Evolutionary conservation across 75 land plant species (phyloP), one percentile per base, ranked within the genome.

Genomic region (Selaginella tamariscina): DNA sequence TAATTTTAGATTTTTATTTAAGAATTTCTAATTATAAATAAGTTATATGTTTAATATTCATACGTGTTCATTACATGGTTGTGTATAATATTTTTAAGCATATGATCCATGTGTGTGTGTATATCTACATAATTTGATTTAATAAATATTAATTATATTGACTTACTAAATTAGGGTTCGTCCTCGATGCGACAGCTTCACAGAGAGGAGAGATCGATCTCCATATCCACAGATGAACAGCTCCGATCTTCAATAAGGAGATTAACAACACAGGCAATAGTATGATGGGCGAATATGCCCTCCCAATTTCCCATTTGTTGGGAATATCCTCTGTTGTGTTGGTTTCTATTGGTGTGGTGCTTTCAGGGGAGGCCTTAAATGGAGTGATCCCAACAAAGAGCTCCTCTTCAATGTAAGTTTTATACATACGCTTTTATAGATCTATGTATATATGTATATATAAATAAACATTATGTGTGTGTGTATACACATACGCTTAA

Each of bases 351-450:
- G 89, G 89, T 31, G 65, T 18, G 2, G 75, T 29, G 78, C 75
- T 62, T 83, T 72, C 76, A 74, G 89, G 27, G 89, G 89, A 22
- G 89, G 89, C 0, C 32, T 86, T 70, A 32, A 83, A 33, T 77
- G 81, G 67, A 29, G 71, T 68, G 79, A 84, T 24, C 76, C 80
- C n/a, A 72, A 86, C 77, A 86, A 82, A 69, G 72, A 75, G 72
- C 89, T 75, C 81, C 79, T 86, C 64, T 86, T 86, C 68, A 86
- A 86, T 64, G 89, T 86, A 75, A 72, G 54, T 23, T 68, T 24
- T 20, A 9, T 18, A 66, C 55, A 23, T 33, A 30, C 8, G 67
- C 1, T 27, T 2, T 2, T 27, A 8, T 5, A 39, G 49, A 5
- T 39, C 15, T 15, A 5, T 39, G 49, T 39, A 5, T 39, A 5